Conservation (phyloP, 2,329 filamentous ascomycete genomes). For the Xylaria polymorpha region DNA sequence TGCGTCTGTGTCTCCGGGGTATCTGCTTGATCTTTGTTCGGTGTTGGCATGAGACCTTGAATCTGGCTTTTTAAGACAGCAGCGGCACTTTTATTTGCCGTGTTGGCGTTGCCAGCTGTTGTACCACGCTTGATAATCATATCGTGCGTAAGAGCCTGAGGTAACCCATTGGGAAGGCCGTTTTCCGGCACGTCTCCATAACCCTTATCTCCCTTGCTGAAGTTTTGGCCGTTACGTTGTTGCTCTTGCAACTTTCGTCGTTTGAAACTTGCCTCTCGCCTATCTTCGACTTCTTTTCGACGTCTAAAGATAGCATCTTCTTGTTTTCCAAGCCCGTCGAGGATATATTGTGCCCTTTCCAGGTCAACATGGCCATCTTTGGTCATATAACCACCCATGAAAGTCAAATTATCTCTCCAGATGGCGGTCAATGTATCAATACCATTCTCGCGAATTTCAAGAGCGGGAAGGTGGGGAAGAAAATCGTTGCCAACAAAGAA, state of each 20-base stretch:
- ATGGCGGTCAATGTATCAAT: conserved; percentile 97
- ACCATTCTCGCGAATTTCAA: conserved; percentile 96
- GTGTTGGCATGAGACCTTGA: conserved; percentile 54
- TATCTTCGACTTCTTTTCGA: conserved; percentile 86
- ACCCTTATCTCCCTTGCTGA: conserved; percentile 49
- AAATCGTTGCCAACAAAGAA: conserved; percentile 99
- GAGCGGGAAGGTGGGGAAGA: conserved; percentile 93
- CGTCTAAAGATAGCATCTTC: conserved; percentile 94
- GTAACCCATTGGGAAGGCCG: conserved; percentile 62
- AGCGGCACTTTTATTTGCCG: conserved; percentile 94
- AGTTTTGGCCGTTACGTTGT: conserved; percentile 51
- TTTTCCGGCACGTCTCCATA: conserved; percentile 41
- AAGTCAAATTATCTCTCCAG: conserved; percentile 90
- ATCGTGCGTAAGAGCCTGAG: conserved; percentile 79
- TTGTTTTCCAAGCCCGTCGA: conserved; percentile 88
- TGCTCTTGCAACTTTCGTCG: conserved; percentile 79
- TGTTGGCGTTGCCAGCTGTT: conserved; percentile 73
- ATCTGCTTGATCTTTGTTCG: conserved; percentile 39
- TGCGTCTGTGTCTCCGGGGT: conserved; percentile 52
- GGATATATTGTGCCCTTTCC: conserved; percentile 84
- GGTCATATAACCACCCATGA: conserved; percentile 95
- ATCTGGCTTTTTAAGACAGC: conserved; percentile 86
- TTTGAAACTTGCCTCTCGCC: conserved; percentile 82
- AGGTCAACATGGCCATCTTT: conserved; percentile 94
- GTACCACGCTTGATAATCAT: conserved; percentile 81